Percentiles rank a stretch among this genome's conserved stretches.
phyloP scores from a whole-genome alignment of 192 early-diverging fungal genomes.

The Coemansia sp. region DNA sequence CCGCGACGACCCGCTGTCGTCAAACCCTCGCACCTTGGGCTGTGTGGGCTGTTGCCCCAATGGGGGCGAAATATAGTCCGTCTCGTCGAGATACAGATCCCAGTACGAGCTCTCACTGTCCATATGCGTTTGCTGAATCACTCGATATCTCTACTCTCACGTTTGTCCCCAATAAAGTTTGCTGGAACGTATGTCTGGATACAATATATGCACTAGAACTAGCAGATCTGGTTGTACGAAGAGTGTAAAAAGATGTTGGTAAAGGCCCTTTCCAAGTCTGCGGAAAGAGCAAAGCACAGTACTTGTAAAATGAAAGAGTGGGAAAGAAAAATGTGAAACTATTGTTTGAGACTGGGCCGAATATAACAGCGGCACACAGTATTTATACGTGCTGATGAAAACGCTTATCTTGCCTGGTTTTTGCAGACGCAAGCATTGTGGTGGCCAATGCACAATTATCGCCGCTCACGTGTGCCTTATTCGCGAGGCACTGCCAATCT shows the following conservation, averaged over 20 bases:
- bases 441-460: background rate
- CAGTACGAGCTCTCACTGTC: slow-evolving; percentile 40
- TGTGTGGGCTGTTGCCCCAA: background rate
- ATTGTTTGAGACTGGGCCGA: background rate
- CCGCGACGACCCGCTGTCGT: slow-evolving; percentile 21
- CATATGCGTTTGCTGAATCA: slow-evolving; percentile 4
- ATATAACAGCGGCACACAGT: background rate
- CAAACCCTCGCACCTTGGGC: background rate
- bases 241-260: background rate
- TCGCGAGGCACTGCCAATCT: background rate
- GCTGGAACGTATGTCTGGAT: background rate
- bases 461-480: background rate
- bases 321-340: background rate
- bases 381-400: background rate
- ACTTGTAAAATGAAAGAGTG: background rate
- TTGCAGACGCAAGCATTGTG: background rate
- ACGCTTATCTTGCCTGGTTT: background rate
- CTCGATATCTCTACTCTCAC: background rate
- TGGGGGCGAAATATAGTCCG: slow-evolving; percentile 4
- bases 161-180: background rate
- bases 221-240: background rate
- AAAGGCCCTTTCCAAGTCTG: background rate
- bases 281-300: background rate
- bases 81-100: slow-evolving; percentile 39
- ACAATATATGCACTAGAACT: background rate